phyloP scores from a whole-genome alignment of 352 stramenopile species.

The Globisporangium spiculum region DNA sequence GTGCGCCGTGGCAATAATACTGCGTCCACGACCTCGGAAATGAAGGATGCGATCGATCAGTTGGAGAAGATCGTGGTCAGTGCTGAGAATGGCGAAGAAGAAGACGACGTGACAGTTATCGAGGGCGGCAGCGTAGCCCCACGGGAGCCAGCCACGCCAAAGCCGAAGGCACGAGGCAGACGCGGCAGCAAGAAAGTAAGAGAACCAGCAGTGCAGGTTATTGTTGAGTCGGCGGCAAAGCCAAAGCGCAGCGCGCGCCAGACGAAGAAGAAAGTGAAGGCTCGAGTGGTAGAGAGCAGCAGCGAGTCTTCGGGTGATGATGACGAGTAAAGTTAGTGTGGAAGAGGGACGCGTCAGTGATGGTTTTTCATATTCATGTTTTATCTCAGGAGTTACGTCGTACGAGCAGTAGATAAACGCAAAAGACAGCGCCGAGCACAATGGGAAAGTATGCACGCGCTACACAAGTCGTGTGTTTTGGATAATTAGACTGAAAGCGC shows the following conservation, averaged over 20 bases:
- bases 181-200: constrained; percentile 32
- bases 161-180: constrained; percentile 29
- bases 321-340: constrained; percentile 9
- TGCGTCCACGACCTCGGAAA: constrained; percentile 44
- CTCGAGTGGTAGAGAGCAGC: constrained; percentile 16
- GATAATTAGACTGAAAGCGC: constrained; percentile 15
- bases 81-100: constrained; percentile 53
- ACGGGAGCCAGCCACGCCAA: constrained; percentile 28
- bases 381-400: constrained; percentile 1
- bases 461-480: background rate
- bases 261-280: constrained; percentile 15
- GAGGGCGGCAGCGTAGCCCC: background rate
- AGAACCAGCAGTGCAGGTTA: constrained; percentile 28
- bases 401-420: background rate
- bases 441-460: background rate
- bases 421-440: background rate
- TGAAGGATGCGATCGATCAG: constrained; percentile 75
- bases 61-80: constrained; percentile 55
- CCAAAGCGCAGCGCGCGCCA: constrained; percentile 15
- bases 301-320: constrained; percentile 1
- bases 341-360: background rate
- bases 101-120: constrained; percentile 24
- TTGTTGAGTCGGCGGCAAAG: constrained; percentile 24
- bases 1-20: constrained; percentile 38
- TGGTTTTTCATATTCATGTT: constrained; percentile 7